A percentile compares a stretch with the other conserved stretches of the same genome.
phyloP scores from a whole-genome alignment of 1,284 basidiomycete genomes.

The Ganoderma multipileum region DNA sequence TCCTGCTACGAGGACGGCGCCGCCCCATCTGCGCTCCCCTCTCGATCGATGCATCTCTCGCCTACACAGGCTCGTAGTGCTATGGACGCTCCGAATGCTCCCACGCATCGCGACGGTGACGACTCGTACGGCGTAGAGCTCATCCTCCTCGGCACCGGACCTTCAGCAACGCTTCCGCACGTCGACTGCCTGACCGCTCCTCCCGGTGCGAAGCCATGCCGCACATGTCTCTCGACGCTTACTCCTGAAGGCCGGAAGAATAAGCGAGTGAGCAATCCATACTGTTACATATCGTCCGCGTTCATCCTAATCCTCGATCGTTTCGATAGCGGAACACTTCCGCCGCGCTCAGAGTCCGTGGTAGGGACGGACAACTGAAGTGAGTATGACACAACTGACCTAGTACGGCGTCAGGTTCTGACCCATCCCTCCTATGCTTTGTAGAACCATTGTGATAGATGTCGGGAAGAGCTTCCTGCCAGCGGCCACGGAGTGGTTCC shows the following conservation, averaged over 20 bases:
- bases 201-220: constrained; percentile 55
- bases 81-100: no score
- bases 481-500: constrained; percentile 82
- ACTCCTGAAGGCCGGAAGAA: constrained; percentile 75
- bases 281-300: neutral
- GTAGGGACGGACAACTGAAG: constrained; percentile 57
- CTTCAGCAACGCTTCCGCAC: constrained; percentile 72
- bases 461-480: constrained; percentile 83
- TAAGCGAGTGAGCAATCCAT: constrained; percentile 48
- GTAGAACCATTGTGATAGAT: constrained; percentile 78
- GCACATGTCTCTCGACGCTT: constrained; percentile 71
- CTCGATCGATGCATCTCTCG: no score
- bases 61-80: no score
- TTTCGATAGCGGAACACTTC: constrained; percentile 68
- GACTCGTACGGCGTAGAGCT: constrained; percentile 50
- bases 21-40: no score
- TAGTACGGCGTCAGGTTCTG: neutral
- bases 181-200: constrained; percentile 70
- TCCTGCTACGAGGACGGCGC: no score
- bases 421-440: neutral
- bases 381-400: constrained; percentile 46
- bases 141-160: constrained; percentile 79
- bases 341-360: constrained; percentile 61
- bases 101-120: no score
- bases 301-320: constrained; percentile 1